phyloP scores from a whole-genome alignment of 495 filamentous ascomycete species.

The Xylaria longipes region DNA sequence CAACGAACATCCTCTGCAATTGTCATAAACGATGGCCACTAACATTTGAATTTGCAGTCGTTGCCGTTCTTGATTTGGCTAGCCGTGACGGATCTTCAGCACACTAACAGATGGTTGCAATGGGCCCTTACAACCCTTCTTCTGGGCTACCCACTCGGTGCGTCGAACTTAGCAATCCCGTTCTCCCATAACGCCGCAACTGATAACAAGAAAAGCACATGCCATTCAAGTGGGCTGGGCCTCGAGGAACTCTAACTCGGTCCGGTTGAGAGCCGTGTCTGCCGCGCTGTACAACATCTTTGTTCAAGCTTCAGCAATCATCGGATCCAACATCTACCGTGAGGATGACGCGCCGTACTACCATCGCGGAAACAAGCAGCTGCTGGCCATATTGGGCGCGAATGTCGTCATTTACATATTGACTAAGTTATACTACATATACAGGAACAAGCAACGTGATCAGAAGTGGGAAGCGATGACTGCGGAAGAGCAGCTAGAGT shows the following conservation, averaged over 20 bases:
- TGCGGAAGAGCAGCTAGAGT: slow-evolving; percentile 63
- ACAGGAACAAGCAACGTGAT: slow-evolving; percentile 57
- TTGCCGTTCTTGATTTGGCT: slow-evolving; percentile 62
- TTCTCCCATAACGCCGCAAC: background rate
- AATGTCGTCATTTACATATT: slow-evolving; percentile 63
- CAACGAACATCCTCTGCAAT: too few relatives aligned
- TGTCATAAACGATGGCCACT: background rate
- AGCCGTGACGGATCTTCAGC: slow-evolving; percentile 49
- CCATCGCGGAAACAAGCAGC: slow-evolving; percentile 64
- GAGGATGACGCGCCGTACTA: slow-evolving; percentile 67
- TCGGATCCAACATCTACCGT: slow-evolving; percentile 70
- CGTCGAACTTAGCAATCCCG: slow-evolving; percentile 18
- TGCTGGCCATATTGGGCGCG: slow-evolving; percentile 62
- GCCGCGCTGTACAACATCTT: slow-evolving; percentile 72
- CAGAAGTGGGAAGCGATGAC: slow-evolving; percentile 67
- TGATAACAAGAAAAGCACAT: slow-evolving; percentile 31
- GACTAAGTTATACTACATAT: slow-evolving; percentile 68
- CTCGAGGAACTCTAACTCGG: slow-evolving; percentile 61
- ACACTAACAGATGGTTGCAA: slow-evolving; percentile 56
- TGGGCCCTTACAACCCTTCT: slow-evolving; percentile 64
- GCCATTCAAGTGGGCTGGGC: slow-evolving; percentile 52
- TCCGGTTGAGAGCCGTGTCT: slow-evolving; percentile 62
- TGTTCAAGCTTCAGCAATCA: slow-evolving; percentile 67
- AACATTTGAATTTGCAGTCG: background rate
- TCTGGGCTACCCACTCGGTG: slow-evolving; percentile 63